Evolutionary conservation across 1,139 yeast species (phyloP).

Genomic region (Pichia sp.): DNA sequence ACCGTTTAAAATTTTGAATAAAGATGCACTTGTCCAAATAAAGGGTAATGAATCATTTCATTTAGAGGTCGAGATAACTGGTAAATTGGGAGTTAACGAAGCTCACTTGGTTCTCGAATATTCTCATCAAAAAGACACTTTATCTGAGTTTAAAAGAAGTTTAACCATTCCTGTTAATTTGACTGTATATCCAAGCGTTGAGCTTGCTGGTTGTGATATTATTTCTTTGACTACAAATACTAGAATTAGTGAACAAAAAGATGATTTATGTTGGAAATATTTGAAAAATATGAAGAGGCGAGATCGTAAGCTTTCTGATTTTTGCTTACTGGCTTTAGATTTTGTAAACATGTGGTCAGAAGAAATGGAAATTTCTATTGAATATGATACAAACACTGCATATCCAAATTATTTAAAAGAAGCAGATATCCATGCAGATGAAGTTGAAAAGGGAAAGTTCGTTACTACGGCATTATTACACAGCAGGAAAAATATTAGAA

Average conservation of each 20-base stretch:
- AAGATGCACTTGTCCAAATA: slow-evolving; percentile 23
- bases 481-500: slow-evolving; percentile 40
- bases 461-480: slow-evolving; percentile 30
- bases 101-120: slow-evolving; percentile 66
- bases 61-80: slow-evolving; percentile 58
- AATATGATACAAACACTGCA: no score
- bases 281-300: slow-evolving; percentile 21
- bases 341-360: slow-evolving; percentile 65
- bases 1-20: slow-evolving; percentile 41
- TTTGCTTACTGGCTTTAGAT: slow-evolving; percentile 61
- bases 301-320: slow-evolving; percentile 39
- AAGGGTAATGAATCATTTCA: slow-evolving; percentile 21
- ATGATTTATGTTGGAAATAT: slow-evolving; percentile 30
- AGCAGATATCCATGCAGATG: slow-evolving; percentile 18
- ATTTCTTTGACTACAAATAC: slow-evolving; percentile 40
- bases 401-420: slow-evolving; percentile 20
- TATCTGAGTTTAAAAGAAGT: slow-evolving; percentile 41
- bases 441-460: no score
- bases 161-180: slow-evolving; percentile 60
- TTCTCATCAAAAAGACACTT: slow-evolving; percentile 37
- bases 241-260: slow-evolving; percentile 24
- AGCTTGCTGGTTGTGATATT: slow-evolving; percentile 68
- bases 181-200: slow-evolving; percentile 66
- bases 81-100: slow-evolving; percentile 67
- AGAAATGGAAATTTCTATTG: slow-evolving; percentile 29